Percentiles rank a stretch among this genome's conserved stretches.
Evolutionary conservation across 75 land plant genomes (phyloP).

Genomic region (Ceratopteris richardii): DNA sequence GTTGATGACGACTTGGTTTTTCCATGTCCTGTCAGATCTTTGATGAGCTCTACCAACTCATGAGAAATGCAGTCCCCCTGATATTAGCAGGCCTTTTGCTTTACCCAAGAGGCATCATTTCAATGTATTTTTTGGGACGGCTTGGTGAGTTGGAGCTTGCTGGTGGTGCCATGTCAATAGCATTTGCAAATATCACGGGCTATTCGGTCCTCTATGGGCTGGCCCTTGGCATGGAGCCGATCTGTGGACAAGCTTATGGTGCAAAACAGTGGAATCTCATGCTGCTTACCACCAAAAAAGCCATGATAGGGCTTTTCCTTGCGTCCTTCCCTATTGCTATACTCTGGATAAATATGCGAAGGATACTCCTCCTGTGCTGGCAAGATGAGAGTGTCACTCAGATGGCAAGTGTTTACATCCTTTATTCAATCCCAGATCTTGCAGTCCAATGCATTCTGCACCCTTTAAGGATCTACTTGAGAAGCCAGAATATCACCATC

Average conservation of each 20-base stretch:
- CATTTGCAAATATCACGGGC: conserved; percentile 89
- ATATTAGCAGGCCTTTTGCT: conserved; percentile 35
- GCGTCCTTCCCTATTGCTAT: conserved; percentile 25
- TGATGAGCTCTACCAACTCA: conserved; percentile 46
- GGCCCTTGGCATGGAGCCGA: conserved; percentile 39
- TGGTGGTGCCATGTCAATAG: conserved; percentile 73
- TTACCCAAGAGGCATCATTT: conserved; percentile 50
- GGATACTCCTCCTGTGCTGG: conserved; percentile 13
- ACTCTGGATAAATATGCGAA: conserved; percentile 27
- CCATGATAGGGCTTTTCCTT: conserved; percentile 21
- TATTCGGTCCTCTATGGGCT: conserved; percentile 67
- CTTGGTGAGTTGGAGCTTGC: conserved; percentile 76
- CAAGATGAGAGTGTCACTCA: conserved; percentile 26
- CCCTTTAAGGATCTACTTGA: conserved; percentile 30
- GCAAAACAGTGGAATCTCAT: conserved; percentile 27
- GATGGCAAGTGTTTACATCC: conserved; percentile 26
- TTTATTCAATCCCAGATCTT: conserved; percentile 30
- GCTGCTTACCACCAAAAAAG: conserved; percentile 23
- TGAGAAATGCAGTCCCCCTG: conserved; percentile 40
- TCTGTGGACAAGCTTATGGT: conserved; percentile 38
- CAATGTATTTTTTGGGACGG: conserved; percentile 63
- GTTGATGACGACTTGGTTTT: too few species aligned
- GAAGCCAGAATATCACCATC: conserved; percentile 28
- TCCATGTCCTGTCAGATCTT: conserved; percentile 18
- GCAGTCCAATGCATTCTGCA: conserved; percentile 26